Evolutionary conservation across 2,329 filamentous ascomycete species (phyloP).

Genomic region (Sordariomycetes sp.): DNA sequence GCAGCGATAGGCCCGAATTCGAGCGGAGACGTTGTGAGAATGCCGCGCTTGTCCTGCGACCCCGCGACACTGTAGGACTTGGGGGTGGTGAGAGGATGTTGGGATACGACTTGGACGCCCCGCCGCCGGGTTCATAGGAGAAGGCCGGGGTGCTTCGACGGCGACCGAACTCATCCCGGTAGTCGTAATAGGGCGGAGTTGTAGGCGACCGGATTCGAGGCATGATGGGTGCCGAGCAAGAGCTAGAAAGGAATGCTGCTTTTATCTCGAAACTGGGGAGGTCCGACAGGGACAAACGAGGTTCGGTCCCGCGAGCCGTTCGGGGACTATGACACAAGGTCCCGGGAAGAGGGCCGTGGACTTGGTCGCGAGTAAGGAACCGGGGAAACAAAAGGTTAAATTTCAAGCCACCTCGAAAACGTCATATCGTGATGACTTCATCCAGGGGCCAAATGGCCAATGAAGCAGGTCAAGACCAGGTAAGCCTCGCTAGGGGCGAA

Average conservation of each 20-base stretch:
- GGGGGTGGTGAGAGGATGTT: background rate
- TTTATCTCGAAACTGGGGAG: background rate
- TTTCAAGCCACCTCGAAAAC: background rate
- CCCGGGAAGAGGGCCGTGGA: background rate
- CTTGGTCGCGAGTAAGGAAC: background rate
- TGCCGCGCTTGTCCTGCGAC: background rate
- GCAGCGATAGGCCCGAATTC: slow-evolving; percentile 33
- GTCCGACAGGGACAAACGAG: background rate
- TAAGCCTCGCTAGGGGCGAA: background rate
- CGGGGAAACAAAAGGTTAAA: background rate
- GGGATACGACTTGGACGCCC: background rate
- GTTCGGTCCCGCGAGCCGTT: background rate
- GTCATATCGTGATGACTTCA: background rate
- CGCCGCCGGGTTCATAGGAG: background rate
- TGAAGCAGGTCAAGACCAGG: background rate
- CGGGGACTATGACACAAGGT: background rate
- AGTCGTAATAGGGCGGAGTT: background rate
- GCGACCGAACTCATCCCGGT: background rate
- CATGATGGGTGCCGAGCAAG: background rate
- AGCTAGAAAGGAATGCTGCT: background rate
- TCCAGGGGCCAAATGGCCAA: background rate
- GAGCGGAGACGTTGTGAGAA: slow-evolving; percentile 21
- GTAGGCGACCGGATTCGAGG: background rate
- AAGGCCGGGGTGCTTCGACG: background rate
- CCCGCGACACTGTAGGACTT: background rate